Percentiles rank a stretch among this genome's conserved stretches.
Evolutionary conservation across 2,329 filamentous ascomycete species (phyloP).

Genomic region (Parascedosporium putredinis): DNA sequence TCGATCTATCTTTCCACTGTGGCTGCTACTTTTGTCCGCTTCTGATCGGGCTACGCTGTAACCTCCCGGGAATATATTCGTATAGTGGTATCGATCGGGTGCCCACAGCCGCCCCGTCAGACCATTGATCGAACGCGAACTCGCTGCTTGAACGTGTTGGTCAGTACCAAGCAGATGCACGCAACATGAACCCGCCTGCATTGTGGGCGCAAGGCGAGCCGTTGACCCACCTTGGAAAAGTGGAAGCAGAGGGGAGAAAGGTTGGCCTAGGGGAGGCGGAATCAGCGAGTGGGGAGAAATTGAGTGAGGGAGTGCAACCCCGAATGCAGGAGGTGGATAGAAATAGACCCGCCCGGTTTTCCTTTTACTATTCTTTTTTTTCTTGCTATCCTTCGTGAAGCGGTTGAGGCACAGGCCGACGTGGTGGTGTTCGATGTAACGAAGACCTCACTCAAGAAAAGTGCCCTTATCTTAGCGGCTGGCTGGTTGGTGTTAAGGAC

Average conservation of each 20-base stretch:
- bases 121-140: neutral
- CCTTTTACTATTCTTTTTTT: neutral
- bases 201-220: neutral
- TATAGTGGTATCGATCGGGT: slow-evolving; percentile 3
- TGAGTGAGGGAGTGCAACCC: neutral
- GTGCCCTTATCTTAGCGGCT: too few species aligned
- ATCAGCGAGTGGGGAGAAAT: neutral
- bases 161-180: neutral
- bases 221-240: neutral
- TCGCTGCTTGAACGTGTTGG: neutral
- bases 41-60: neutral
- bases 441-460: too few species aligned
- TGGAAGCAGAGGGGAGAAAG: neutral
- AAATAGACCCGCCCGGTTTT: neutral
- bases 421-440: neutral
- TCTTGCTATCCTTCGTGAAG: neutral
- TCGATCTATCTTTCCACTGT: too few species aligned
- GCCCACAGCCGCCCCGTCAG: neutral
- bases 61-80: neutral
- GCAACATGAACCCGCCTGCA: neutral
- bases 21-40: too few species aligned
- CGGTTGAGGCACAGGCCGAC: neutral
- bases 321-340: neutral
- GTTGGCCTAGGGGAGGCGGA: neutral
- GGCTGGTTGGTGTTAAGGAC: too few species aligned